Conservation (phyloP, 306 rosid genomes). For the Abrus precatorius region DNA sequence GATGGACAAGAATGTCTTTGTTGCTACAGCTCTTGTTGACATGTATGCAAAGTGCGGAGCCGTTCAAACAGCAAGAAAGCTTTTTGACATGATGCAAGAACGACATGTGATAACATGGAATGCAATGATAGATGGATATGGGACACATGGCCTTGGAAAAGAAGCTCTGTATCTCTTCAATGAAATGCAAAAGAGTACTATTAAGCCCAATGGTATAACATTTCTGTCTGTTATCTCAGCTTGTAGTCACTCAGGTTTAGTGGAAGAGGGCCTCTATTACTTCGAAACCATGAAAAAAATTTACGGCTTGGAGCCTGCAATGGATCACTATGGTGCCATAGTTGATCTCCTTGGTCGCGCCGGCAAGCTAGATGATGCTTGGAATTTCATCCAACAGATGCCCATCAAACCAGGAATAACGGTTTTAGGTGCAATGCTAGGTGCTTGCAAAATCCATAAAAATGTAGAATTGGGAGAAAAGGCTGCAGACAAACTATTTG, state of each 20-base stretch:
- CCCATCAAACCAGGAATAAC: conserved; percentile 79
- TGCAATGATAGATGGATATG: conserved; percentile 92
- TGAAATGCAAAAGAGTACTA: conserved; percentile 64
- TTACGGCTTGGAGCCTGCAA: conserved; percentile 73
- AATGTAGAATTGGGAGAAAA: conserved; percentile 79
- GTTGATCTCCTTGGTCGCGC: conserved; percentile 94
- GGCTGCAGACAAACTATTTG: conserved; percentile 72
- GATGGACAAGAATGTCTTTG: conserved; percentile 76
- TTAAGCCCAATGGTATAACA: conserved; percentile 73
- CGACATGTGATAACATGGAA: conserved; percentile 92
- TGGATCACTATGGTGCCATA: conserved; percentile 94
- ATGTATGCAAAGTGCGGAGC: conserved; percentile 88
- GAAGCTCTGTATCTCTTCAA: conserved; percentile 70
- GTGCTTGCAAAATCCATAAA: conserved; percentile 89
- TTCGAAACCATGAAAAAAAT: conserved; percentile 74
- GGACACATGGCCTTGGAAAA: conserved; percentile 86
- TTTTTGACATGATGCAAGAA: conserved; percentile 80
- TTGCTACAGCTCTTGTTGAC: conserved; percentile 85
- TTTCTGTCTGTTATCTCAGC: conserved; percentile 84
- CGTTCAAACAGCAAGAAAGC: conserved; percentile 70
- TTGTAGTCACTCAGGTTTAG: conserved; percentile 89
- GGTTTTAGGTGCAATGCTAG: conserved; percentile 88
- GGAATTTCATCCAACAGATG: conserved; percentile 84
- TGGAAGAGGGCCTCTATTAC: conserved; percentile 72
- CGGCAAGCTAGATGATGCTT: conserved; percentile 74